A percentile compares a stretch with the other conserved stretches of the same genome.
Conservation (phyloP, 805 yeast species). For the Wickerhamiella qilinensis region DNA sequence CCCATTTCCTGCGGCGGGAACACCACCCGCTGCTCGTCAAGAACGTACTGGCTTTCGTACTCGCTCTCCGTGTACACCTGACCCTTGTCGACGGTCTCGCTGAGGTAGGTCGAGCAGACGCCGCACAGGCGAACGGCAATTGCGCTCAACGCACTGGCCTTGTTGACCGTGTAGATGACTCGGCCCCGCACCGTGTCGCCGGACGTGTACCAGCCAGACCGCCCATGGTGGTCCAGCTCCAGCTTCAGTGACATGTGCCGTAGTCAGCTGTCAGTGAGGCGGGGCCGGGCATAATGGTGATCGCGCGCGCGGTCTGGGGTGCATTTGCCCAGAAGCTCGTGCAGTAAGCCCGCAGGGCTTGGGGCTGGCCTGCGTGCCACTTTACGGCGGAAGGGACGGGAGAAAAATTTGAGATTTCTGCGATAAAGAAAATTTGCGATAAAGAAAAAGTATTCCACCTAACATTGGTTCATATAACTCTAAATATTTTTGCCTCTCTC, state of each 20-base stretch:
- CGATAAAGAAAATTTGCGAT: no score
- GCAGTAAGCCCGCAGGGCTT: no score
- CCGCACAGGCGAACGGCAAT: constrained; percentile 42
- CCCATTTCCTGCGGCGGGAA: constrained; percentile 19
- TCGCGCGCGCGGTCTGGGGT: no score
- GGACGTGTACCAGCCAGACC: constrained; percentile 5
- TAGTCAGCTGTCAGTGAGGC: background rate
- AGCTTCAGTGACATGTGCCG: constrained; percentile 3
- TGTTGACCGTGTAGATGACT: background rate
- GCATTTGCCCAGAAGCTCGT: no score
- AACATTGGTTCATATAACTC: no score
- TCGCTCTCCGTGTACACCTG: constrained; percentile 12
- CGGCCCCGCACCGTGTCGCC: constrained; percentile 4
- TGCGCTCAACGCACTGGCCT: constrained; percentile 1
- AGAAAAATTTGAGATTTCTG: no score
- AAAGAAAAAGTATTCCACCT: no score
- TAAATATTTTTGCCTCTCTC: no score
- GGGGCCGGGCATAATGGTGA: no score
- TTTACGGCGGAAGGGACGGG: no score
- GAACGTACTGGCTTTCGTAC: constrained; percentile 15
- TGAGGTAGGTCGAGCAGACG: constrained; percentile 51
- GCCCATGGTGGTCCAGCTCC: background rate
- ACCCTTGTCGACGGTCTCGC: constrained; percentile 13
- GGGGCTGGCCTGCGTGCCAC: no score
- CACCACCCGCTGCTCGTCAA: constrained; percentile 18